Evolutionary conservation across 495 filamentous ascomycete genomes (phyloP), one percentile per base, ranked within the genome.

Genomic region (Trichoderma asperelloides): DNA sequence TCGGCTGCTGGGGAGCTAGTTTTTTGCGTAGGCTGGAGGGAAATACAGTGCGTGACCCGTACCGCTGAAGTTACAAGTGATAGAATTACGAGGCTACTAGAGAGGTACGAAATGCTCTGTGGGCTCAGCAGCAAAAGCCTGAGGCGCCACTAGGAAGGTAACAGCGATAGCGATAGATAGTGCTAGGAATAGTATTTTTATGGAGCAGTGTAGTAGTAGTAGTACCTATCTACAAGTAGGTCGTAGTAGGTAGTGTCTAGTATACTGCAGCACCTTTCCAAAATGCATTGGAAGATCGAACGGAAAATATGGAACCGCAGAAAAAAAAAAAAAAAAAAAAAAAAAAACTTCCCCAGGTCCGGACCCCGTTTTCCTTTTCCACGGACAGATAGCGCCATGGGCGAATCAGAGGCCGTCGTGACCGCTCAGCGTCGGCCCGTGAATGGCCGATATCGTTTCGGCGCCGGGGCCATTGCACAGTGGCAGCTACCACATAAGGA

Each of bases 341-440:
- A 30, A 30, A 60, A 60, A 60, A 60, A 60, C 43, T 47, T 47
- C 15, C 43, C 43, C 43, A 15, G n/a, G n/a, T 3, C 13, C 13
- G 43, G 2, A 15, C 0, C 43, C 43, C 13, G 9, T 30, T 51
- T 21, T 1, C 47, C n/a, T 25, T 21, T 51, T n/a, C 47, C 18
- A 37, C 33, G 33, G 33, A 8, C 33, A 37, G 43, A 47, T 47
- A 47, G 43, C 43, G 0, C 16, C 23, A 3, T 0, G 0, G 21
- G 27, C 55, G 27, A 60, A 60, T 60, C 55, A 60, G 23, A 60
- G 4, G 55, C 23, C 9, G 55, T 25, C 23, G 23, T 28, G 55
- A 28, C 11, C 55, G 55, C 55, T 60, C 55, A 60, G 55, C 55
- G 55, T 60, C 55, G 55, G 55, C 9, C 55, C 55, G 55, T 30